These are phyloP conservation scores for Cyclotella kingstonii DNA, from an alignment of 108 stramenopile genomes.

Conservation along the genomic window DNA sequence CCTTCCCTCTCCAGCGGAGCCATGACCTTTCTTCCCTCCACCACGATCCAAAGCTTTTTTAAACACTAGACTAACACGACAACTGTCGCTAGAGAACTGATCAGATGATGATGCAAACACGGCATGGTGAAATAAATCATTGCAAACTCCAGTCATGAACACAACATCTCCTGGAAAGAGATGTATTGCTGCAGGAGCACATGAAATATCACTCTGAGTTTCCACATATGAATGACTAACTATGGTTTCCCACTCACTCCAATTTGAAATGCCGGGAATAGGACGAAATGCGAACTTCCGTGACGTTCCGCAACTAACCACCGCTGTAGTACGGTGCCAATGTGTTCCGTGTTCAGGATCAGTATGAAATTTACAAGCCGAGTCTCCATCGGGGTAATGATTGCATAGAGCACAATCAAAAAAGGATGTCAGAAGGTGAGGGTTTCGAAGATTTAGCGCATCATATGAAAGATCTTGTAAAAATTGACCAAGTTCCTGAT, in stretches of 20 bases:
- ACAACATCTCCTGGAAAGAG: slow-evolving; percentile 74
- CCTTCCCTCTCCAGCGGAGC: slow-evolving; percentile 50
- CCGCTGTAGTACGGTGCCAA: slow-evolving; percentile 63
- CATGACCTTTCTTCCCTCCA: slow-evolving; percentile 55
- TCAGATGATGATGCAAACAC: slow-evolving; percentile 51
- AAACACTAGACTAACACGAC: slow-evolving; percentile 64
- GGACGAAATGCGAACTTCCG: slow-evolving; percentile 72
- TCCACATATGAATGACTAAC: background rate
- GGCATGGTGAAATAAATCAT: slow-evolving; percentile 75
- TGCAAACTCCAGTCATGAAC: slow-evolving; percentile 59
- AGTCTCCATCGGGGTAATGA: slow-evolving; percentile 64
- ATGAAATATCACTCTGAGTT: slow-evolving; percentile 26
- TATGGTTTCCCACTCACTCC: slow-evolving; percentile 49
- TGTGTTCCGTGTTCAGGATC: slow-evolving; percentile 72
- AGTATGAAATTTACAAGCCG: slow-evolving; percentile 71
- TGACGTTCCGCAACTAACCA: slow-evolving; percentile 50
- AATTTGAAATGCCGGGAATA: slow-evolving; percentile 48
- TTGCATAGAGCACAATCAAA: slow-evolving; percentile 79
- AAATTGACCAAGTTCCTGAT: slow-evolving; percentile 29
- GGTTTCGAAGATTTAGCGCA: background rate
- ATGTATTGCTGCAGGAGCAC: slow-evolving; percentile 44
- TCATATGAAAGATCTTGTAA: slow-evolving; percentile 11
- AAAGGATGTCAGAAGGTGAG: slow-evolving; percentile 19
- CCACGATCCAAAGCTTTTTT: slow-evolving; percentile 60
- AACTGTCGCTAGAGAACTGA: slow-evolving; percentile 5